These are phyloP conservation scores for Diaporthe citri DNA, from an alignment of 2,329 filamentous ascomycete species.

Conservation along the genomic window DNA sequence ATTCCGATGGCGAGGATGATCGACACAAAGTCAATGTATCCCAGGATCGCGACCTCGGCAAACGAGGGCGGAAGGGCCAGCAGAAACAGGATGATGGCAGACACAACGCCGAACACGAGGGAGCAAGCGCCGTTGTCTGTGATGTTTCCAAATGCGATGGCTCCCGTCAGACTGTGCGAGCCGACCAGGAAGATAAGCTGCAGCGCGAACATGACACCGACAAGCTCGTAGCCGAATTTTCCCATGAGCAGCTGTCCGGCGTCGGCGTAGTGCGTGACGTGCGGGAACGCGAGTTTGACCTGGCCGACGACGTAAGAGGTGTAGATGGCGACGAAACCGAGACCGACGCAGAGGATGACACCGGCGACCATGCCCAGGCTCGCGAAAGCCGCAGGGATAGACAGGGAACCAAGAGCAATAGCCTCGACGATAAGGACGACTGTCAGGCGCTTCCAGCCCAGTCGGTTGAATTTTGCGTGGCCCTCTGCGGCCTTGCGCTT, in stretches of 20 bases:
- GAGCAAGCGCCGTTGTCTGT: constrained; percentile 66
- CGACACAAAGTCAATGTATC: constrained; percentile 70
- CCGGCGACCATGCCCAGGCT: constrained; percentile 64
- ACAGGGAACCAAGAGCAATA: constrained; percentile 66
- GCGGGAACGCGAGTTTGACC: constrained; percentile 64
- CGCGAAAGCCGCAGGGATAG: constrained; percentile 65
- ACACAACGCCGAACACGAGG: constrained; percentile 59
- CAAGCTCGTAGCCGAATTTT: constrained; percentile 69
- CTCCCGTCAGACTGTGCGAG: constrained; percentile 79
- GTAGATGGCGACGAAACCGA: constrained; percentile 57
- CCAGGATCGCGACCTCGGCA: constrained; percentile 62
- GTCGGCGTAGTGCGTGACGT: constrained; percentile 76
- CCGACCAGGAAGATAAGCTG: constrained; percentile 78
- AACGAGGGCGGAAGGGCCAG: constrained; percentile 63
- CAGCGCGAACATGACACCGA: constrained; percentile 71
- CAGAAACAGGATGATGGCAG: constrained; percentile 59
- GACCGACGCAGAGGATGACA: constrained; percentile 51
- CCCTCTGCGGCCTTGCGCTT: constrained; percentile 61
- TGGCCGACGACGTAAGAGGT: constrained; percentile 56
- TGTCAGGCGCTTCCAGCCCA: constrained; percentile 69
- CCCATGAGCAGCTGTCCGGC: constrained; percentile 74
- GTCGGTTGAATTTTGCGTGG: constrained; percentile 62
- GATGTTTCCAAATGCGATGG: constrained; percentile 76
- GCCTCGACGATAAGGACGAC: constrained; percentile 69
- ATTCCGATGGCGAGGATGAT: constrained; percentile 74